Evolutionary conservation across 371 early-diverging fungal species (phyloP).

Genomic region (Saksenaea vasiformis): DNA sequence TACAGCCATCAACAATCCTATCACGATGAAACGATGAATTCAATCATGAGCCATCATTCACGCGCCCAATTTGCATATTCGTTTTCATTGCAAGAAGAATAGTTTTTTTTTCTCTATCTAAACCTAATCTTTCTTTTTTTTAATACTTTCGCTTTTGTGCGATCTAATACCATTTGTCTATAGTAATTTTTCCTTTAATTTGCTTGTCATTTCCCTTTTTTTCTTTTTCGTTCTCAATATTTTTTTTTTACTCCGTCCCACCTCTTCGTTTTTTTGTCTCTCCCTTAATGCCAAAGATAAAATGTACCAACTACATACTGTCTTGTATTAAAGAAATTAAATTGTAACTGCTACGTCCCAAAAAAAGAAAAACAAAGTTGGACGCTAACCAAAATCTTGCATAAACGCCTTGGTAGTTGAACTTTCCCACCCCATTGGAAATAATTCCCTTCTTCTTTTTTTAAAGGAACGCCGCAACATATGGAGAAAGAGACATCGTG

Average conservation of each 20-base stretch:
- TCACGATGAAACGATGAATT: neutral
- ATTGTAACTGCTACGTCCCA: no score
- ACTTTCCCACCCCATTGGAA: no score
- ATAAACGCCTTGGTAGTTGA: no score
- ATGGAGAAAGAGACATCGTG: no score
- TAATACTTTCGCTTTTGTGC: neutral
- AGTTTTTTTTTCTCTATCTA: neutral
- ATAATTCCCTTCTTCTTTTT: no score
- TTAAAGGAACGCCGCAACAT: no score
- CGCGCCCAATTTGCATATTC: constrained; percentile 4
- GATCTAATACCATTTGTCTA: neutral
- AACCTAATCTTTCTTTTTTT: neutral
- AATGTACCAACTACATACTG: no score
- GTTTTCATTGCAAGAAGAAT: constrained; percentile 1
- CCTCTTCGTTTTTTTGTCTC: neutral
- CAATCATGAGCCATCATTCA: neutral
- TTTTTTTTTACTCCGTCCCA: neutral
- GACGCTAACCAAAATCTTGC: no score
- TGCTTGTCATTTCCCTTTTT: neutral
- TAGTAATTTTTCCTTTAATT: no score
- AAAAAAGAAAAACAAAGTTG: no score
- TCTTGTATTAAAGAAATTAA: no score
- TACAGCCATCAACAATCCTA: neutral
- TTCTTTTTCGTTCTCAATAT: neutral
- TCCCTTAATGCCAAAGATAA: neutral